These are phyloP conservation scores for Astrothelium macrocarpum DNA, from an alignment of 495 filamentous ascomycete species.

Conservation along the genomic window DNA sequence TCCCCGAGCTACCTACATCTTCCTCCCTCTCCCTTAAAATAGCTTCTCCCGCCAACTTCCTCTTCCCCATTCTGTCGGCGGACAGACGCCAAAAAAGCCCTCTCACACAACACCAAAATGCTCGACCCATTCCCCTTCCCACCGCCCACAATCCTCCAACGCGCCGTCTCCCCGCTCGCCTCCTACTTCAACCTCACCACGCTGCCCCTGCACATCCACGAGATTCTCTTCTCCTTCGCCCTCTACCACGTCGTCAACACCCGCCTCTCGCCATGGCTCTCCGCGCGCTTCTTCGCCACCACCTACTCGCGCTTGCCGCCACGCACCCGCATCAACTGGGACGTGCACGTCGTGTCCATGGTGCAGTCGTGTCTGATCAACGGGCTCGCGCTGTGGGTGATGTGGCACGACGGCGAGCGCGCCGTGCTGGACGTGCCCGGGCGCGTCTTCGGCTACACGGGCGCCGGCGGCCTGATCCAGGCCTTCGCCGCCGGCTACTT, in stretches of 20 bases:
- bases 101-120: constrained; percentile 39
- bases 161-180: constrained; percentile 48
- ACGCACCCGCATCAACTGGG: constrained; percentile 80
- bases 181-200: constrained; percentile 53
- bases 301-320: constrained; percentile 57
- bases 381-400: constrained; percentile 68
- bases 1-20: neutral
- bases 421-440: constrained; percentile 44
- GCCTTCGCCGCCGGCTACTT: constrained; percentile 91
- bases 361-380: constrained; percentile 77
- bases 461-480: constrained; percentile 69
- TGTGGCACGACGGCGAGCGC: constrained; percentile 49
- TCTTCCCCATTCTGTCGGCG: neutral
- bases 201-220: constrained; percentile 79
- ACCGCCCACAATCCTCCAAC: constrained; percentile 43
- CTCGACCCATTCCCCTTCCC: constrained; percentile 62
- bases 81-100: too few species aligned
- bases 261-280: constrained; percentile 66
- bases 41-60: neutral
- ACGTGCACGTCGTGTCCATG: constrained; percentile 92
- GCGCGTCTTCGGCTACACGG: constrained; percentile 86
- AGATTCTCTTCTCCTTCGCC: constrained; percentile 62
- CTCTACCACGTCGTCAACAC: constrained; percentile 70
- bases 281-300: constrained; percentile 29
- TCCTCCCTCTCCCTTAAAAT: neutral